Conservation (phyloP, 768 basidiomycete genomes). For the Suillus lakei region DNA sequence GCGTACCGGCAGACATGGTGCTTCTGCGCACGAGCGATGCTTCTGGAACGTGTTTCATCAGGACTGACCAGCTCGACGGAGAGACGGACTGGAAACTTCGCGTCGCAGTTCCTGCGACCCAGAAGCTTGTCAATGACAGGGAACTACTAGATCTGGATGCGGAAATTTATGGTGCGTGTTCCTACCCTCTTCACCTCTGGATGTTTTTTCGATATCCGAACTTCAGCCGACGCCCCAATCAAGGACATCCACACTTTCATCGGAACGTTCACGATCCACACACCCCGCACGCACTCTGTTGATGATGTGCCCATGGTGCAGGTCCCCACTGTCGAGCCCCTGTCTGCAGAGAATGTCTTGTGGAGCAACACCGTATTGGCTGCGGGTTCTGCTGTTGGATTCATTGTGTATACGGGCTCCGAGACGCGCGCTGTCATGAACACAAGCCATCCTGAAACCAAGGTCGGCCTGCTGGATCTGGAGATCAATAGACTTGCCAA, state of each 20-base stretch:
- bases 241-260: slow-evolving; percentile 97
- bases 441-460: slow-evolving; percentile 95
- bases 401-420: slow-evolving; percentile 92
- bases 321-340: slow-evolving; percentile 66
- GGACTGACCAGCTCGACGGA: slow-evolving; percentile 97
- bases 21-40: slow-evolving; percentile 87
- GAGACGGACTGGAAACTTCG: slow-evolving; percentile 99
- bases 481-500: slow-evolving; percentile 97
- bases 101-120: slow-evolving; percentile 84
- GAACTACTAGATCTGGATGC: slow-evolving; percentile 71
- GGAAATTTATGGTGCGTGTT: slow-evolving; percentile 79
- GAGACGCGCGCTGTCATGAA: slow-evolving; percentile 99
- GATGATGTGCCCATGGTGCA: slow-evolving; percentile 46
- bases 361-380: slow-evolving; percentile 99
- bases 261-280: slow-evolving; percentile 85
- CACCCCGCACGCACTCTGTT: slow-evolving; percentile 27
- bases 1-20: slow-evolving; percentile 94
- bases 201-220: slow-evolving; percentile 11
- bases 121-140: slow-evolving; percentile 64
- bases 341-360: slow-evolving; percentile 94
- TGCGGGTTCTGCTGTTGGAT: slow-evolving; percentile 90
- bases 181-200: no score
- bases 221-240: slow-evolving; percentile 86
- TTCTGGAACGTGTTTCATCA: slow-evolving; percentile 94
- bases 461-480: slow-evolving; percentile 87